Evolutionary conservation across 352 stramenopile genomes (phyloP), one percentile per base, ranked within the genome.

Genomic region (Peronosclerospora sorghi): DNA sequence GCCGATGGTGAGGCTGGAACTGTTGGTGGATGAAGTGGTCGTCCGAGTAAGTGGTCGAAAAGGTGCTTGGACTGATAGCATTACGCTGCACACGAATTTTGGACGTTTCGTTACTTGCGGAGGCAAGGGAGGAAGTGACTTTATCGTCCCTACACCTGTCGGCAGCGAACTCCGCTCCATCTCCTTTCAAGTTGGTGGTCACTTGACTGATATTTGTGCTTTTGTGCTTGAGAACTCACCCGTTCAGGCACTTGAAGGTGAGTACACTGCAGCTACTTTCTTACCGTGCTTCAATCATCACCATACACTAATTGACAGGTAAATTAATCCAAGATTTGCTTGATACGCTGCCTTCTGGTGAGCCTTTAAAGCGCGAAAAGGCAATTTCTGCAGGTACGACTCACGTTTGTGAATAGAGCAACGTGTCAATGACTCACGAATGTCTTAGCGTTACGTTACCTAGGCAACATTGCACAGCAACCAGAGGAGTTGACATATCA

Each of bases 21-120:
- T 92, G 17, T 32, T 79, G 13, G 40, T 49, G 15, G 59, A 72
- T 19, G 79, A 92, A 40, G 51, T 69, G 15, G 49, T 92, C 23
- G 54, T 47, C 1, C 37, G 48, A 26, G 41, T 89, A 9, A 56
- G 56, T 38, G 79, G 79, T 10, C 66, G 72, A 1, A 86, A 84
- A 23, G 79, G 79, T 5, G 76, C 74, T 35, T 92, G 79, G 79
- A 87, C 54, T 2, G 79, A 92, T 35, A 60, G 45, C 14, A 39
- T 92, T n/a, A 47, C 45, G 1, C 24, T 92, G 8, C 44, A 62
- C 19, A 92, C 79, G 24, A 92, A 67, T 43, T 86, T 86, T 52
- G 73, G 65, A 1, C 79, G 76, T 5, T 45, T 46, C 0, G 14
- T 85, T 4, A 56, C 38, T 0, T 86, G 68, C 24, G 79, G 79